Conservation (phyloP, 805 yeast genomes). For the Candida caryicola region DNA sequence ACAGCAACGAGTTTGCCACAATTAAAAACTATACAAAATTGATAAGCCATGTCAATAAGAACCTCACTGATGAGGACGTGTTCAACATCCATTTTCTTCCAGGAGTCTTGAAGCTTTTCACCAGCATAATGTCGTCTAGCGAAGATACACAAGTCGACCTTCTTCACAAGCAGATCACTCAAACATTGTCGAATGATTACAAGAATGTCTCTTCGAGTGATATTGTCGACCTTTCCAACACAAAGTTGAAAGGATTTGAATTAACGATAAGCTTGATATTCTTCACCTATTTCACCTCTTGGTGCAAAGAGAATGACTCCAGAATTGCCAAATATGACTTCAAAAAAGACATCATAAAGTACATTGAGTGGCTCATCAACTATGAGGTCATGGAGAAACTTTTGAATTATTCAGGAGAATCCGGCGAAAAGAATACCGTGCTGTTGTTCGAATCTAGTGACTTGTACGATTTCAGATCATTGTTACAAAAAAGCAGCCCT, state of each 20-base stretch:
- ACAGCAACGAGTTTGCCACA: conserved; percentile 27
- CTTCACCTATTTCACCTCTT: conserved; percentile 55
- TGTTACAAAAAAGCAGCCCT: conserved; percentile 67
- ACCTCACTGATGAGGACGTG: conserved; percentile 58
- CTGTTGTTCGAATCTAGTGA: conserved; percentile 41
- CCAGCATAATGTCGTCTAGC: conserved; percentile 41
- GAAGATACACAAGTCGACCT: conserved; percentile 31
- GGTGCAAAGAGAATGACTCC: conserved; percentile 56
- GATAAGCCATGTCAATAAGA: conserved; percentile 41
- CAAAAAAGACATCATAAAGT: conserved; percentile 52
- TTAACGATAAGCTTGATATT: conserved; percentile 48
- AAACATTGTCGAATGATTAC: conserved; percentile 25
- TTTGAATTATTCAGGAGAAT: conserved; percentile 58
- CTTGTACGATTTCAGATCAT: conserved; percentile 62
- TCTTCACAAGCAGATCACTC: conserved; percentile 41
- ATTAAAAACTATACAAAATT: conserved; percentile 36
- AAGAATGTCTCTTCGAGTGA: conserved; percentile 15
- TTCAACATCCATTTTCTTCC: conserved; percentile 67
- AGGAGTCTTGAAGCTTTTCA: conserved; percentile 46
- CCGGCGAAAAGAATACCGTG: conserved; percentile 36
- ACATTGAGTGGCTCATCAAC: conserved; percentile 56
- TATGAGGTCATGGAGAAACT: conserved; percentile 72
- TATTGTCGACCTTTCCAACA: conserved; percentile 30
- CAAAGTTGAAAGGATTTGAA: conserved; percentile 35
- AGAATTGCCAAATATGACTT: conserved; percentile 51